phyloP scores from a whole-genome alignment of 148 eudicot genomes.

The Oxyria digyna region DNA sequence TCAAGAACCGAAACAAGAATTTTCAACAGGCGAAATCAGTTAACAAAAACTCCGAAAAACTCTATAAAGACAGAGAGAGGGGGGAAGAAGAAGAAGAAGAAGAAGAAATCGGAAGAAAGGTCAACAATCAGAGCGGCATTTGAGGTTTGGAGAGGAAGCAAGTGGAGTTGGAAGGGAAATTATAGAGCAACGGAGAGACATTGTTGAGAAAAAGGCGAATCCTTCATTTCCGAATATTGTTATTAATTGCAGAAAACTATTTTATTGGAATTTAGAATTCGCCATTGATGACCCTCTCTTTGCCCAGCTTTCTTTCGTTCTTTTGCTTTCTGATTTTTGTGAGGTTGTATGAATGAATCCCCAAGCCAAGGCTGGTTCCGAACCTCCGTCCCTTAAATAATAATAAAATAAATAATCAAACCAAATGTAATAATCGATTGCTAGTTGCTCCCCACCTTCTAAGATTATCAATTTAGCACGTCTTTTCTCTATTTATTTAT shows the following conservation, averaged over 20 bases:
- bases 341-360: background rate
- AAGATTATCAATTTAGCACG: background rate
- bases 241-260: background rate
- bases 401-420: background rate
- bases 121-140: background rate
- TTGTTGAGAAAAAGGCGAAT: conserved; percentile 3
- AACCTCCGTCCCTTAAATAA: background rate
- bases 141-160: conserved; percentile 5
- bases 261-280: background rate
- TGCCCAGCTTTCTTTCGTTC: background rate
- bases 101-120: background rate
- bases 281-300: conserved; percentile 6
- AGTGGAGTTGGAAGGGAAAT: conserved; percentile 6
- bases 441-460: conserved; percentile 1
- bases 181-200: conserved; percentile 5
- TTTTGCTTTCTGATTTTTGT: background rate
- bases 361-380: conserved; percentile 1
- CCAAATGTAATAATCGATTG: background rate
- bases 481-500: background rate
- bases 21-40: background rate
- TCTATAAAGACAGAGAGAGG: background rate
- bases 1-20: conserved; percentile 5
- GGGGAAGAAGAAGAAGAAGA: background rate
- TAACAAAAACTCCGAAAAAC: background rate
- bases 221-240: background rate